Conservation (phyloP, 257 asterid species). For the Ilex aquifolium region DNA sequence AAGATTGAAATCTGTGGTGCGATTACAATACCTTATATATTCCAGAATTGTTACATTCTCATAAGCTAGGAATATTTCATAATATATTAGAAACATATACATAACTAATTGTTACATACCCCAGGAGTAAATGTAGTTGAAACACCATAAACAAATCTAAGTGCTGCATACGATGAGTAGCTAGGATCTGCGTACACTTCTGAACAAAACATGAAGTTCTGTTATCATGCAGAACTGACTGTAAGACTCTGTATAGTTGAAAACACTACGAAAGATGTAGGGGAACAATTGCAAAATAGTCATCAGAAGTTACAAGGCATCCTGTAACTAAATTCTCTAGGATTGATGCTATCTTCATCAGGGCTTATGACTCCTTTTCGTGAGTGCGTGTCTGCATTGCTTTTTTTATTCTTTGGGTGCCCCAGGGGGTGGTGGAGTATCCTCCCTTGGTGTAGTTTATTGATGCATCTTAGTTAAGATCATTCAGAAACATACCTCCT, state of each 20-base stretch:
- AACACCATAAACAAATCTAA: constrained; percentile 73
- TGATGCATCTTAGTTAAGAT: not conserved
- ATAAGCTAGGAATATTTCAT: no score
- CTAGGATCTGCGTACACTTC: constrained; percentile 95
- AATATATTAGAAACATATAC: not conserved
- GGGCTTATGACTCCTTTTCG: no score
- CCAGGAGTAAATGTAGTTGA: constrained; percentile 78
- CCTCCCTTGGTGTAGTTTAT: no score
- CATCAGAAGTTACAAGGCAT: no score
- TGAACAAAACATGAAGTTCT: constrained; percentile 26
- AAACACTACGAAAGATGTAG: not conserved
- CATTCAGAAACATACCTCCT: constrained; percentile 64
- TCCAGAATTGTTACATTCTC: not conserved
- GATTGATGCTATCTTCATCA: no score
- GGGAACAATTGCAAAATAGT: no score
- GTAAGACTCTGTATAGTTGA: not conserved
- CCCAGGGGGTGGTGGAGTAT: no score
- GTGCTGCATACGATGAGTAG: constrained; percentile 68
- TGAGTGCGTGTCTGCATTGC: no score
- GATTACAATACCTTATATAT: no score
- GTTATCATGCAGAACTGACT: not conserved
- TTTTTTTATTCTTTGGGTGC: no score
- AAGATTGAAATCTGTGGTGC: no score
- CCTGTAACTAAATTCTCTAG: no score
- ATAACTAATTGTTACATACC: constrained; percentile 39